Conservation (phyloP, 2,329 filamentous ascomycete species). For the Hypocrella siamensis region DNA sequence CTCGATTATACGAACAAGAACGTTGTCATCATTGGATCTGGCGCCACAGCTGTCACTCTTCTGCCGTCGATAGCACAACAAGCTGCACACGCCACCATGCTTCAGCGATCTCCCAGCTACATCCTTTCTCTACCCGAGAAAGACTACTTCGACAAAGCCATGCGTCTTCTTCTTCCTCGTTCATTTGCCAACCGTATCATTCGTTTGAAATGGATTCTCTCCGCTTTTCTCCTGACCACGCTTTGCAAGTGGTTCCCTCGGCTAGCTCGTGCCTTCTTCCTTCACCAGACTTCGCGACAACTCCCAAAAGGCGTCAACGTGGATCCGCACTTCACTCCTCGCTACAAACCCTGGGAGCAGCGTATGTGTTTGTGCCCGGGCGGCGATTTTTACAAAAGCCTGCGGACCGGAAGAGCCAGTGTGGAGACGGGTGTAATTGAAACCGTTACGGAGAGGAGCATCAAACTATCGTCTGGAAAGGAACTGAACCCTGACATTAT, state of each 20-base stretch:
- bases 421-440: constrained; percentile 38
- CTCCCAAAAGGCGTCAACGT: constrained; percentile 38
- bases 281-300: constrained; percentile 23
- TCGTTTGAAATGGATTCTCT: constrained; percentile 32
- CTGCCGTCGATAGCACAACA: constrained; percentile 52
- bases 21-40: constrained; percentile 59
- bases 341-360: constrained; percentile 57
- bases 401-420: constrained; percentile 26
- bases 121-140: constrained; percentile 37
- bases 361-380: constrained; percentile 52
- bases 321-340: constrained; percentile 48
- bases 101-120: constrained; percentile 66
- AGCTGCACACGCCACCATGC: constrained; percentile 56
- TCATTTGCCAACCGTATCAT: constrained; percentile 28
- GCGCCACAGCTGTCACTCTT: constrained; percentile 67
- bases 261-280: constrained; percentile 18
- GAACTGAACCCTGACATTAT: constrained; percentile 49
- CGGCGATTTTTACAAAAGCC: constrained; percentile 38
- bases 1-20: constrained; percentile 51
- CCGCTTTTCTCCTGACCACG: constrained; percentile 25
- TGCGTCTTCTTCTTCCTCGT: constrained; percentile 28
- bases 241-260: constrained; percentile 12
- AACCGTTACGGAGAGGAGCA: constrained; percentile 29
- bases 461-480: constrained; percentile 29
- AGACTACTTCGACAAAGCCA: constrained; percentile 17